Conservation (phyloP, 163 green algal species). For the Coccomyxa subellipsoidea region DNA sequence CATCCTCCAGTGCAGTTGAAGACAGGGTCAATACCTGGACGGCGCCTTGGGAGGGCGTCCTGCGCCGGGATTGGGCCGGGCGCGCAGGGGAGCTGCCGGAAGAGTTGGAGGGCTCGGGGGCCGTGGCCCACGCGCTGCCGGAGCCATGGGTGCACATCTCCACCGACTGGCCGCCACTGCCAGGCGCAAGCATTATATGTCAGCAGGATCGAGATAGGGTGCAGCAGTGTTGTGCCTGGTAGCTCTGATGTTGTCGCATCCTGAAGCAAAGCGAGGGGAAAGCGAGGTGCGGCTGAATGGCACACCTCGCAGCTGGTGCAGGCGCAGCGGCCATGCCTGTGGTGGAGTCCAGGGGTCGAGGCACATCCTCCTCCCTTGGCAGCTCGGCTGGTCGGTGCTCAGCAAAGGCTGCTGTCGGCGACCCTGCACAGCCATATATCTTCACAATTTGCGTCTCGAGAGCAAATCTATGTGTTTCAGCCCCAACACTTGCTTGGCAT, state of each 20-base stretch:
- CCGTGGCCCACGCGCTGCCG: neutral
- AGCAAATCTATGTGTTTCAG: too few relatives aligned
- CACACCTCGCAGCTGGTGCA: neutral
- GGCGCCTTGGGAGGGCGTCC: neutral
- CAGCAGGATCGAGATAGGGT: too few relatives aligned
- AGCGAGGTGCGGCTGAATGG: neutral
- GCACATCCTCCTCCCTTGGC: neutral
- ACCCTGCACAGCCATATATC: neutral
- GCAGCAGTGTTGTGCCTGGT: too few relatives aligned
- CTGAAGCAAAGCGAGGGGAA: too few relatives aligned
- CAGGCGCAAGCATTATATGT: neutral
- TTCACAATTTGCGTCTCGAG: neutral
- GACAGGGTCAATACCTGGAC: neutral
- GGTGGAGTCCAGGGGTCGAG: neutral
- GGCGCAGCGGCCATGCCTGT: neutral
- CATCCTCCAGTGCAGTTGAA: too few relatives aligned
- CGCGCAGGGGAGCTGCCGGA: neutral
- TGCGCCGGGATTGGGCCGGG: neutral
- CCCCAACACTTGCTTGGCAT: too few relatives aligned
- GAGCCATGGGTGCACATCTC: slow-evolving; percentile 5
- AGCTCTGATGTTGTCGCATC: too few relatives aligned
- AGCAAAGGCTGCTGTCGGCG: neutral
- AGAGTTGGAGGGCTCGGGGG: neutral
- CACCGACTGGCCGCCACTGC: slow-evolving; percentile 1
- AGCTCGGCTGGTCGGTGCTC: neutral